Base-by-base conservation (phyloP, 2,329 filamentous ascomycete genomes). In the Exophiala bonariae region DNA sequence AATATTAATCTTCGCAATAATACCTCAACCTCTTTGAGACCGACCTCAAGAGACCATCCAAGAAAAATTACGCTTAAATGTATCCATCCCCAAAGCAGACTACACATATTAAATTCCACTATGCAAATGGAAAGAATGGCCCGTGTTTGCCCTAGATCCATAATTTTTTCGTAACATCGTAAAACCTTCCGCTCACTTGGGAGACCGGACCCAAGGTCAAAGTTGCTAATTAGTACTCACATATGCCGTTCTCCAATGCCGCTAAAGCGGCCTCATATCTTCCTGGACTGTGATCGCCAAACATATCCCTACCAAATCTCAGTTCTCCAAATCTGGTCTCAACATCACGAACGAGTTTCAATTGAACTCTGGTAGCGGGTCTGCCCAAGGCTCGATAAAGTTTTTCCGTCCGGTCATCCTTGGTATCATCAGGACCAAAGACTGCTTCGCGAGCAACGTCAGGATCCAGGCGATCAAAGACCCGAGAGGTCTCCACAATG, bases 211-310 rank as follows among this genome's bases (percentile, higher is more conserved):
- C n/a, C 23, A 26, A 26, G 23, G 11, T 26, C 23, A 26, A n/a
- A n/a, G n/a, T n/a, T n/a, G n/a, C n/a, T n/a, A 13, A 36, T 59
- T 44, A 59, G 65, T 66, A 60, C 68, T 72, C 57, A 71, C 59
- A 66, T 70, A 65, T 53, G 66, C 70, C 62, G 68, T 59, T 49
- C 41, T 68, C 67, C 62, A 90, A 69, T 50, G 80, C 79, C 47
- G 80, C 78, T 57, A 91, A 66, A 48, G 81, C 82, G 49, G 80
- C 78, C 65, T 90, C 87, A 61, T 91, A 91, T 55, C 82, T 75
- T 19, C 80, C 85, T 3, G 87, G 87, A 55, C 81, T 88, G 62
- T 91, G 87, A 63, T 91, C 87, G 49, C 81, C 76, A 66, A 91
- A 71, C 84, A 89, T 88, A 37, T 83, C 82, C 18, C 82, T 79